Base-by-base conservation (phyloP, 768 basidiomycete genomes). In the Tricholoma bakamatsutake region DNA sequence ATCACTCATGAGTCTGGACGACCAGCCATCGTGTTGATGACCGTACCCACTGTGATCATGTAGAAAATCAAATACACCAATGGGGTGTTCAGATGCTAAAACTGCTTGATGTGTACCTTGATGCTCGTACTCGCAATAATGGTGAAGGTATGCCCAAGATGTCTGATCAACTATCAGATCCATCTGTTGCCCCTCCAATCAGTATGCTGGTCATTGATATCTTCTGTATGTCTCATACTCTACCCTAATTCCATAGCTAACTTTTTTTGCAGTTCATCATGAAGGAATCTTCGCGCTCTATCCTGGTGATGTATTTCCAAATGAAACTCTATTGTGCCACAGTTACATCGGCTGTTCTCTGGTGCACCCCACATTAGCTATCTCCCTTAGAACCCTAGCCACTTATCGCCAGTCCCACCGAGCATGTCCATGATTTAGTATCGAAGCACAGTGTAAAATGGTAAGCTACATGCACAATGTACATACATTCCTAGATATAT, bases 341-440 rank as follows among this genome's bases (percentile, higher is more conserved):
- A 3, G 21, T 24, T 24, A 24, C 21, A 24, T 24, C 3, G 21
- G 21, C 21, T 24, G 21, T 24, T 24, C 21, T 24, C 21, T 24
- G 21, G 21, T 24, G 2, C 21, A 24, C 2, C 21, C 21, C 21
- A 24, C 3, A 3, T 24, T 24, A 24, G 21, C 21, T 24, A 24
- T 24, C 21, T 24, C 21, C 21, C 21, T 24, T 24, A 24, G 21
- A 3, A 42, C 47, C 15, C 55, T 59, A 24, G 24, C 28, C 3
- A 11, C 40, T 35, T 59, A 53, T 50, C 46, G 31, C 7, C 58
- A 59, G 30, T 34, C 52, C 11, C 52, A 59, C 33, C 51, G 51
- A 18, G 50, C 58, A 12, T 59, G 43, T 27, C 58, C 58, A 34
- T 12, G 51, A 7, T 59, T 56, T 37, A 56, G 55, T 53, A 24